Percentiles rank a stretch among this genome's conserved stretches.
Evolutionary conservation across 2,329 filamentous ascomycete genomes (phyloP).

Genomic region (Verticillium alfalfae): DNA sequence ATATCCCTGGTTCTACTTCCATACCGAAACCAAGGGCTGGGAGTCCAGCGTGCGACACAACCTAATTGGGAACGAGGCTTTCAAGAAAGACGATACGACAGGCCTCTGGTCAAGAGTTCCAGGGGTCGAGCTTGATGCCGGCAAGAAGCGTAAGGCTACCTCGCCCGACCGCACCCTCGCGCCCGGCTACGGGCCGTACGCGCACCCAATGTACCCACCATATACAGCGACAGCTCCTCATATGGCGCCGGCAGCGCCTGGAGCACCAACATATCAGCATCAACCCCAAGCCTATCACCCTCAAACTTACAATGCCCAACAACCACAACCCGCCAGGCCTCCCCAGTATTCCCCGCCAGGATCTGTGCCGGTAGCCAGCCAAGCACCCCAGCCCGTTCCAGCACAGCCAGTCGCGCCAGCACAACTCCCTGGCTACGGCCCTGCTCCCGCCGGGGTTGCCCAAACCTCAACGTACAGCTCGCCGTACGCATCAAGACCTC

Average conservation of each 20-base stretch:
- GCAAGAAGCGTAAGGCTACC: conserved; percentile 53
- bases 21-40: conserved; percentile 59
- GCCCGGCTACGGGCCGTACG: conserved; percentile 23
- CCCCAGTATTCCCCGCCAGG: conserved; percentile 11
- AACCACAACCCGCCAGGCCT: conserved; percentile 9
- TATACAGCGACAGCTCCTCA: conserved; percentile 20
- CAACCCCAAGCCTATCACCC: conserved; percentile 26
- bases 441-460: conserved; percentile 7
- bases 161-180: conserved; percentile 43
- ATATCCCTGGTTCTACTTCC: conserved; percentile 56
- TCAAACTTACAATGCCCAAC: conserved; percentile 18
- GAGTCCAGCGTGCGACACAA: conserved; percentile 62
- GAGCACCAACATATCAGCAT: conserved; percentile 26
- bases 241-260: conserved; percentile 22
- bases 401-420: conserved; percentile 16
- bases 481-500: conserved; percentile 20
- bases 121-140: conserved; percentile 53
- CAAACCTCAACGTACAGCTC: conserved; percentile 22
- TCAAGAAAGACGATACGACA: conserved; percentile 51
- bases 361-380: conserved; percentile 5
- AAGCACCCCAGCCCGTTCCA: conserved; percentile 12
- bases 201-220: conserved; percentile 19
- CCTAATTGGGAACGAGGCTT: conserved; percentile 56
- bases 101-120: conserved; percentile 53
- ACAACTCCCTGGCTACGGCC: conserved; percentile 18